Conservation (phyloP, 345 rosid genomes). For the Abelmoschus esculentus region DNA sequence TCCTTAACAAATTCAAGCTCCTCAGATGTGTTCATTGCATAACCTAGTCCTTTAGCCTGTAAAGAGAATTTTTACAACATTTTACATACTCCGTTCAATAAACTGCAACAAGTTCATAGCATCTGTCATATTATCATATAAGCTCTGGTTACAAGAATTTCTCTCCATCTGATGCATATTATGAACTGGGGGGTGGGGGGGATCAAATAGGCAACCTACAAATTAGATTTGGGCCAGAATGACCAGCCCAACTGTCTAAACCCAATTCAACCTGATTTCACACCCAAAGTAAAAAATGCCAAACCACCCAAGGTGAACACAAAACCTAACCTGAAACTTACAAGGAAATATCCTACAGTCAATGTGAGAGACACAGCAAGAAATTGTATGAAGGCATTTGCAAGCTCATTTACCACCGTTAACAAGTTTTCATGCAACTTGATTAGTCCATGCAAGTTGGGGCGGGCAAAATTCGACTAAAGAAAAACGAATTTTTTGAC, state of each 20-base stretch:
- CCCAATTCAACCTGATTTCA: not conserved
- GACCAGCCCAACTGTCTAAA: not conserved
- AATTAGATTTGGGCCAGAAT: not conserved
- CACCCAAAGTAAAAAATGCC: not conserved
- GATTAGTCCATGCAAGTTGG: not conserved
- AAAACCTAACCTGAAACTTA: not conserved
- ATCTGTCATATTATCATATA: not conserved
- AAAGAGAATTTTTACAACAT: not conserved
- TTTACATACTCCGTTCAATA: not conserved
- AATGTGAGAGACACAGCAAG: not conserved
- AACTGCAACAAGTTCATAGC: not conserved
- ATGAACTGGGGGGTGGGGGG: not conserved
- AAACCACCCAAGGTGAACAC: not conserved
- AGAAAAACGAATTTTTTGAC: too few species aligned
- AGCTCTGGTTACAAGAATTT: not conserved
- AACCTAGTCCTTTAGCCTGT: slow-evolving; percentile 88
- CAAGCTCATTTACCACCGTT: not conserved
- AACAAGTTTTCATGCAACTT: not conserved
- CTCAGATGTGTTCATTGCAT: slow-evolving; percentile 70
- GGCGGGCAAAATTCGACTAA: too few species aligned
- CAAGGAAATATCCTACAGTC: not conserved
- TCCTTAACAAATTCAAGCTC: slow-evolving; percentile 79
- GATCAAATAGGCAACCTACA: not conserved
- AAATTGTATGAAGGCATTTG: not conserved
- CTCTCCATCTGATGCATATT: not conserved